These are phyloP conservation scores for Globisporangium middletonii DNA, from an alignment of 352 stramenopile genomes.

Conservation along the genomic window DNA sequence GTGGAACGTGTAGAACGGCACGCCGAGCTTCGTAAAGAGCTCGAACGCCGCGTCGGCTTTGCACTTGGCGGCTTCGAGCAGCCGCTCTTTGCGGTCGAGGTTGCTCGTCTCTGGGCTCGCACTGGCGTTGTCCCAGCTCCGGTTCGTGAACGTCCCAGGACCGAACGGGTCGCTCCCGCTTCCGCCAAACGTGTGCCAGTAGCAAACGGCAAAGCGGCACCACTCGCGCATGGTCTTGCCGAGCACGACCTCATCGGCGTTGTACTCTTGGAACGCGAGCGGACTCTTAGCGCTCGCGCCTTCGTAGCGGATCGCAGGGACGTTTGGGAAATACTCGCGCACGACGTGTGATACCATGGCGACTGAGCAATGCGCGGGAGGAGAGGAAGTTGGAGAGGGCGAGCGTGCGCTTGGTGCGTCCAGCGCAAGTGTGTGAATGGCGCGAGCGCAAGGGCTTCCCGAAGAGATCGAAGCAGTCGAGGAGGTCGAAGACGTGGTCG, in stretches of 20 bases:
- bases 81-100: conserved; percentile 37
- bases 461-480: too few relatives aligned
- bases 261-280: conserved; percentile 76
- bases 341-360: conserved; percentile 14
- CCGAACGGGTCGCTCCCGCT: conserved; percentile 29
- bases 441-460: neutral
- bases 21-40: conserved; percentile 80
- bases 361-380: neutral
- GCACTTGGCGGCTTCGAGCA: conserved; percentile 65
- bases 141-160: conserved; percentile 29
- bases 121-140: conserved; percentile 26
- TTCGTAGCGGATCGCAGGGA: conserved; percentile 63
- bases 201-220: conserved; percentile 59
- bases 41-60: conserved; percentile 83
- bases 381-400: neutral
- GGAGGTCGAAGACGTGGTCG: too few relatives aligned
- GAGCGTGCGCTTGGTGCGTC: neutral
- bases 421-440: neutral
- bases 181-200: conserved; percentile 48
- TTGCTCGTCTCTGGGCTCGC: conserved; percentile 7
- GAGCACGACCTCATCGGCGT: conserved; percentile 62
- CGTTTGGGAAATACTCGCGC: conserved; percentile 46
- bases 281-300: conserved; percentile 33
- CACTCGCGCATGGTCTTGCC: conserved; percentile 74
- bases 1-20: conserved; percentile 85